phyloP scores from a whole-genome alignment of 2,329 filamentous ascomycete genomes.

The Pyrenophora graminea region DNA sequence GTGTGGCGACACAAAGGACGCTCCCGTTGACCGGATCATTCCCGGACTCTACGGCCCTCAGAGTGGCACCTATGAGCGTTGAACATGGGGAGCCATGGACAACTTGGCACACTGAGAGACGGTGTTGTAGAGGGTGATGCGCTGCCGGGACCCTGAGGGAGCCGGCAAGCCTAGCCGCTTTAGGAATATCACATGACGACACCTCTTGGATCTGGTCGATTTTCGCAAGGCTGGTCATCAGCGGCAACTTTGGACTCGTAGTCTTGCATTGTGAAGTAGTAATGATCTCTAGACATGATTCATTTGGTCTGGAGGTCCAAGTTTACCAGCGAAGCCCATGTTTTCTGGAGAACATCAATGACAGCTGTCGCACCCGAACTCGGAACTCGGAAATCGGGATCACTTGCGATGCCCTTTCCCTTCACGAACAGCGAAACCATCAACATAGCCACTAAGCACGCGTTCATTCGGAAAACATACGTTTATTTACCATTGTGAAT shows the following conservation, averaged over 20 bases:
- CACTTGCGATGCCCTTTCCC: too few species aligned
- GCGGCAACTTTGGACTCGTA: not conserved
- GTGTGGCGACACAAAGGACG: slow-evolving; percentile 24
- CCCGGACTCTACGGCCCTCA: slow-evolving; percentile 23
- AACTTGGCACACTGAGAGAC: not conserved
- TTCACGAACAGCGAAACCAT: too few species aligned
- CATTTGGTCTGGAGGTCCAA: too few species aligned
- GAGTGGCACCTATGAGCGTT: slow-evolving; percentile 8
- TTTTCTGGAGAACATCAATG: too few species aligned
- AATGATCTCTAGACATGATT: not conserved
- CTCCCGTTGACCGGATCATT: slow-evolving; percentile 14
- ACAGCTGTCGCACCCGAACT: too few species aligned
- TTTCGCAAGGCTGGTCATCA: not conserved
- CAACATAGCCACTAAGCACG: too few species aligned
- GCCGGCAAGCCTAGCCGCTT: not conserved
- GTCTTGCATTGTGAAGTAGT: not conserved
- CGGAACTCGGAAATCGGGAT: too few species aligned
- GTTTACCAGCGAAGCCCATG: too few species aligned
- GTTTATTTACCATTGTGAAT: too few species aligned
- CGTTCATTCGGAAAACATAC: too few species aligned
- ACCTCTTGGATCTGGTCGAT: not conserved
- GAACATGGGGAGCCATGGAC: slow-evolving; percentile 32
- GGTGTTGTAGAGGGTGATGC: not conserved
- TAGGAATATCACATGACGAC: slow-evolving; percentile 9
- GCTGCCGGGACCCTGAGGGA: slow-evolving; percentile 2